Conservation (phyloP, 139 green algal genomes). For the Picochlorum sp. region DNA sequence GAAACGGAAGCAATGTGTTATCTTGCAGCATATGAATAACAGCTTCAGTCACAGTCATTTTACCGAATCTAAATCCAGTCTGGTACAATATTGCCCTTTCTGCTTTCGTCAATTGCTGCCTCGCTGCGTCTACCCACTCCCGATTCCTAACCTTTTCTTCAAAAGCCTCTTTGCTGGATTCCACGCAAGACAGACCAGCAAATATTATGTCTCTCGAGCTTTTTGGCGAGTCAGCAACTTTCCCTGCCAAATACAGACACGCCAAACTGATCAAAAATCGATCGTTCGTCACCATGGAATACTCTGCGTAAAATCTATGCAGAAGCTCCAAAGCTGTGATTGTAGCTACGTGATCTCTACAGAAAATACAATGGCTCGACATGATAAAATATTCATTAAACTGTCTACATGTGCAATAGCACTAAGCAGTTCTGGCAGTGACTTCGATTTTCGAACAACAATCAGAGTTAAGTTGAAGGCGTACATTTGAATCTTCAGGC, state of each 20-base stretch:
- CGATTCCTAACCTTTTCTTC: too few species aligned
- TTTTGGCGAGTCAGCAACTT: slow-evolving; percentile 76
- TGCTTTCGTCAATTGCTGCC: slow-evolving; percentile 16
- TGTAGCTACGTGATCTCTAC: slow-evolving; percentile 22
- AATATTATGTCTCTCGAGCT: slow-evolving; percentile 46
- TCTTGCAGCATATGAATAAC: slow-evolving; percentile 3
- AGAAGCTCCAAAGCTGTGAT: slow-evolving; percentile 38
- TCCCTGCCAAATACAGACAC: slow-evolving; percentile 77
- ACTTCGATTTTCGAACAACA: not conserved
- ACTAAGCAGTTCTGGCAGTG: not conserved
- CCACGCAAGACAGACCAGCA: not conserved
- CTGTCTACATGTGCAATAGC: not conserved
- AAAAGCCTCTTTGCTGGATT: not conserved
- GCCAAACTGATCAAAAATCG: slow-evolving; percentile 60
- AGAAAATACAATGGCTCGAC: slow-evolving; percentile 1
- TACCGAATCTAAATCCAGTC: slow-evolving; percentile 20
- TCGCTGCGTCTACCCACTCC: not conserved
- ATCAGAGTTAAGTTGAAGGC: too few species aligned
- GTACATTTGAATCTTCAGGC: slow-evolving; percentile 16
- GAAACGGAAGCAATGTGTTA: not conserved
- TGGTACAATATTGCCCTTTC: slow-evolving; percentile 36
- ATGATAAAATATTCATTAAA: not conserved
- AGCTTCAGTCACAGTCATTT: not conserved
- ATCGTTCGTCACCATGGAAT: slow-evolving; percentile 55
- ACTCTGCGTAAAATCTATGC: slow-evolving; percentile 54